phyloP scores from a whole-genome alignment of 495 filamentous ascomycete genomes.

The Elasticomyces elasticus region DNA sequence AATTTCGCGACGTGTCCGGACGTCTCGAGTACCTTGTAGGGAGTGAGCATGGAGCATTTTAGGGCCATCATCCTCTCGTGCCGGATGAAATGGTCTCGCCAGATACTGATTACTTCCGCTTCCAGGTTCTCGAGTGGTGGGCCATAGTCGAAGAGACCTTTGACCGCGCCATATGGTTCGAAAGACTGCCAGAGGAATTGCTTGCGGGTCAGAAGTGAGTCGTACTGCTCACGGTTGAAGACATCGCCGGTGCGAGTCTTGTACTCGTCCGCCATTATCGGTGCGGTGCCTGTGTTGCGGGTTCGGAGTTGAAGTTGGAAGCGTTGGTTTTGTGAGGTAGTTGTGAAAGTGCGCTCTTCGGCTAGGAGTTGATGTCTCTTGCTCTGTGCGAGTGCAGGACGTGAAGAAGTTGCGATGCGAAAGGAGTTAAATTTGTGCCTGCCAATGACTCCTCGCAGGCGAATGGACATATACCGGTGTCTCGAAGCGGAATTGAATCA shows the following conservation, averaged over 20 bases:
- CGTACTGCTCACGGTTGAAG: slow-evolving; percentile 69
- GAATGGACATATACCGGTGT: slow-evolving; percentile 1
- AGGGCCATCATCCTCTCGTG: slow-evolving; percentile 41
- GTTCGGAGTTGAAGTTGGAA: slow-evolving; percentile 8
- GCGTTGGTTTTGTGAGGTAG: not conserved
- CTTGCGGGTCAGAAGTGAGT: slow-evolving; percentile 74
- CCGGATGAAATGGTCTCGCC: slow-evolving; percentile 60
- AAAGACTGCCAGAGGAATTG: slow-evolving; percentile 93
- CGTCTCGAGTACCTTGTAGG: slow-evolving; percentile 86
- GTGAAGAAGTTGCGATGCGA: not conserved
- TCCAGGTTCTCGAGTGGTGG: slow-evolving; percentile 36
- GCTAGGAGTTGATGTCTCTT: not conserved
- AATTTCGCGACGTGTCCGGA: slow-evolving; percentile 97
- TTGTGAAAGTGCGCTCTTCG: not conserved
- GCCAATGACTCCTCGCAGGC: slow-evolving; percentile 2
- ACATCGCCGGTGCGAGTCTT: slow-evolving; percentile 78
- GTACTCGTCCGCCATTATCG: slow-evolving; percentile 33
- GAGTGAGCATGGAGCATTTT: slow-evolving; percentile 41
- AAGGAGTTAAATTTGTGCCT: not conserved
- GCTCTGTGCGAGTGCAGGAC: not conserved
- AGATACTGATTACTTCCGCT: slow-evolving; percentile 74
- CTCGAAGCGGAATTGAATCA: no score
- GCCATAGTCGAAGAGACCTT: slow-evolving; percentile 35
- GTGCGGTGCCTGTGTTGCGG: slow-evolving; percentile 9
- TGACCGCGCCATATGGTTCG: slow-evolving; percentile 68